These are phyloP conservation scores for Fusarium sp. DNA, from an alignment of 2,329 filamentous ascomycete species.

Conservation along the genomic window DNA sequence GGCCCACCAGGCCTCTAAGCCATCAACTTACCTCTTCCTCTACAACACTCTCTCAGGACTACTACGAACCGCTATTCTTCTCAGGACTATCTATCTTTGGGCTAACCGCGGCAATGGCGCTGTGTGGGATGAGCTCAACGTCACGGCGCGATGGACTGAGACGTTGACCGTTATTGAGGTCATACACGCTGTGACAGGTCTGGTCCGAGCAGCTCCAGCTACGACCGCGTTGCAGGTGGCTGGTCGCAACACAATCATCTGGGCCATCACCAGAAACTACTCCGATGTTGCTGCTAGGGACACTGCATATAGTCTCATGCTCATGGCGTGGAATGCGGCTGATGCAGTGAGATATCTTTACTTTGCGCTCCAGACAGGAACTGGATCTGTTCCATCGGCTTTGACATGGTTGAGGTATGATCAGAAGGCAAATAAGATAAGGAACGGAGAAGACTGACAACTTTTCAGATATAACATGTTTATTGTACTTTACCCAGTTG, in stretches of 20 bases:
- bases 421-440: rapidly evolving
- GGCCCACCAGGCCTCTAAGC: not conserved
- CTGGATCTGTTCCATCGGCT: slow-evolving; percentile 9
- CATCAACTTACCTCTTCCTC: slow-evolving; percentile 19
- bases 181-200: slow-evolving; percentile 20
- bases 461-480: slow-evolving; percentile 36
- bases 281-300: slow-evolving; percentile 30
- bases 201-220: slow-evolving; percentile 37
- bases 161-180: slow-evolving; percentile 33
- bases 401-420: slow-evolving; percentile 40
- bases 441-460: not conserved
- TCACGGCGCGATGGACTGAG: slow-evolving; percentile 37
- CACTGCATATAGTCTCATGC: slow-evolving; percentile 36
- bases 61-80: slow-evolving; percentile 18
- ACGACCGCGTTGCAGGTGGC: slow-evolving; percentile 40
- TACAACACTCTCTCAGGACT: slow-evolving; percentile 33
- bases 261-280: slow-evolving; percentile 44
- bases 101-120: slow-evolving; percentile 12
- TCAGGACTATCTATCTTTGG: slow-evolving; percentile 30
- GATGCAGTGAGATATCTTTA: slow-evolving; percentile 39
- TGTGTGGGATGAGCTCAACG: slow-evolving; percentile 37
- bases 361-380: slow-evolving; percentile 34
- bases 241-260: slow-evolving; percentile 42
- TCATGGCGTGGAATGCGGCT: slow-evolving; percentile 39
- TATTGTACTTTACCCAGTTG: slow-evolving; percentile 32